A percentile compares a stretch with the other conserved stretches of the same genome.
phyloP scores from a whole-genome alignment of 768 basidiomycete genomes.

The Erythrobasidium yunnanense region DNA sequence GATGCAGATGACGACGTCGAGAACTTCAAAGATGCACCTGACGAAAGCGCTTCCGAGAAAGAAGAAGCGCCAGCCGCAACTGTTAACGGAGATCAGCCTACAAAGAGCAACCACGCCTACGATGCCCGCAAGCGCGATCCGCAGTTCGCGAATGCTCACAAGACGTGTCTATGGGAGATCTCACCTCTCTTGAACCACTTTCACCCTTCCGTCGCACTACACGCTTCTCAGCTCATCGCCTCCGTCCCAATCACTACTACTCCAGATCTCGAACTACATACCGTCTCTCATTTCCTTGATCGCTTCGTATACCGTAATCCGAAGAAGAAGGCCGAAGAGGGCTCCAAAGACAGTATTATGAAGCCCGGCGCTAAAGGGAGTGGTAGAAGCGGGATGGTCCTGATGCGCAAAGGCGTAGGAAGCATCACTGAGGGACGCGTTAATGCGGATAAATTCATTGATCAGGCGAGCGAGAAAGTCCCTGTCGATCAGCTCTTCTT shows the following conservation, averaged over 20 bases:
- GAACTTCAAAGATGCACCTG: slow-evolving; percentile 22
- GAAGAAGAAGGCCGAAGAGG: slow-evolving; percentile 57
- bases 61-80: no score
- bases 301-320: slow-evolving; percentile 95
- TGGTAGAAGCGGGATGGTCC: slow-evolving; percentile 50
- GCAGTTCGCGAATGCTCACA: slow-evolving; percentile 65
- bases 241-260: slow-evolving; percentile 65
- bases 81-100: no score
- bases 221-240: slow-evolving; percentile 67
- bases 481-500: slow-evolving; percentile 87
- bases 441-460: slow-evolving; percentile 68
- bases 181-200: slow-evolving; percentile 73
- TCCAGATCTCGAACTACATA: slow-evolving; percentile 81
- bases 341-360: slow-evolving; percentile 76
- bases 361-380: slow-evolving; percentile 65
- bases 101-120: slow-evolving; percentile 46
- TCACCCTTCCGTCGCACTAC: slow-evolving; percentile 79
- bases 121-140: slow-evolving; percentile 87
- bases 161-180: slow-evolving; percentile 78
- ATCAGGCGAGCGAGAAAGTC: slow-evolving; percentile 56
- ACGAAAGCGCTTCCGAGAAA: background rate
- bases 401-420: slow-evolving; percentile 60
- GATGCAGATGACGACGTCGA: slow-evolving; percentile 23
- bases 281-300: slow-evolving; percentile 87
- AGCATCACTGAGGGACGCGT: slow-evolving; percentile 48